Conservation (phyloP, 768 basidiomycete genomes). For the Mycena venus region DNA sequence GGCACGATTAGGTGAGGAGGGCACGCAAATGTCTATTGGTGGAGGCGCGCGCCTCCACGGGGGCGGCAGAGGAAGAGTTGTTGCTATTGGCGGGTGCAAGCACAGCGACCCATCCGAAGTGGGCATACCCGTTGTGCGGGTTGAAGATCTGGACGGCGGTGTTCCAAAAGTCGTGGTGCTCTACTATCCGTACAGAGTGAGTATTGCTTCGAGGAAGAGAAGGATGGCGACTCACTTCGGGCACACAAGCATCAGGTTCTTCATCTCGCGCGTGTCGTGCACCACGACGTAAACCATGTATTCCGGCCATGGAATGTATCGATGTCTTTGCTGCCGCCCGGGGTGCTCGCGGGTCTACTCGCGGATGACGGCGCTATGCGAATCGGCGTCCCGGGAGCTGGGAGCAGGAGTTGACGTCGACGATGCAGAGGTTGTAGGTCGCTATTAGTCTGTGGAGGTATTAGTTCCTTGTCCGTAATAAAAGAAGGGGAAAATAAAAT, state of each 20-base stretch:
- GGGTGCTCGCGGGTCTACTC: neutral
- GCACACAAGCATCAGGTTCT: conserved; percentile 6
- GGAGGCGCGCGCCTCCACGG: too few relatives aligned
- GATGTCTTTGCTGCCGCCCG: neutral
- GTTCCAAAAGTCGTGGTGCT: too few relatives aligned
- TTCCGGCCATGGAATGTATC: neutral
- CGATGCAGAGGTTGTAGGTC: neutral
- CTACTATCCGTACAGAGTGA: too few relatives aligned
- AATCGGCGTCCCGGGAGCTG: neutral
- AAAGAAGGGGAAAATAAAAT: neutral
- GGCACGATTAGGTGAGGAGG: conserved; percentile 56
- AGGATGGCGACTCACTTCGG: conserved; percentile 7
- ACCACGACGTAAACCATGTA: conserved; percentile 1
- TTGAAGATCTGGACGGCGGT: too few relatives aligned
- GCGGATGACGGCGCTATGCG: neutral
- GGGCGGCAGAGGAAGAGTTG: too few relatives aligned
- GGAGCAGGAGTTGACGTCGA: neutral
- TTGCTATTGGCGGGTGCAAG: too few relatives aligned
- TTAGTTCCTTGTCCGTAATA: neutral
- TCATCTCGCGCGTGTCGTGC: neutral
- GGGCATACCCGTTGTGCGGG: too few relatives aligned
- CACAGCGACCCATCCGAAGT: too few relatives aligned
- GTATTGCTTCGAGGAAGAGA: too few relatives aligned
- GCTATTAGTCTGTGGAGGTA: conserved; percentile 16
- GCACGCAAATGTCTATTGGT: conserved; percentile 75